Percentiles rank a stretch among this genome's conserved stretches.
Conservation (phyloP, 345 rosid species). For the Pistacia integerrima region DNA sequence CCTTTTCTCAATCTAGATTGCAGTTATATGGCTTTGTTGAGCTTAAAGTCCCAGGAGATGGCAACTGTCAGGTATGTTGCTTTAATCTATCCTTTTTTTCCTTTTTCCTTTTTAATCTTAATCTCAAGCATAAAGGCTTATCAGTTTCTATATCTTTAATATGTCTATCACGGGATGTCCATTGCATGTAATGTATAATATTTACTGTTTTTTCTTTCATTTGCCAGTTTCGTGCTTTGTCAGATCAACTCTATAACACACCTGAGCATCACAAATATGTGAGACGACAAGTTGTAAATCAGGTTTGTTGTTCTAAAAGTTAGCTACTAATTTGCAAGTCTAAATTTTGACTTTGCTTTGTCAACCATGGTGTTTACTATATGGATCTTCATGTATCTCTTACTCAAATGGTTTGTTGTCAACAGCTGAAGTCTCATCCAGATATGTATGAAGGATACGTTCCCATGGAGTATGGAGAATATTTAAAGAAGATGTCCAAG, state of each 20-base stretch:
- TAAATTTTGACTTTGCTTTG: not conserved
- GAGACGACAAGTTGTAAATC: slow-evolving; percentile 56
- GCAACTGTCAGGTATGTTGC: slow-evolving; percentile 71
- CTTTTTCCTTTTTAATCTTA: not conserved
- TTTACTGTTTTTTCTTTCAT: slow-evolving; percentile 3
- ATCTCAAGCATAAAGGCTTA: not conserved
- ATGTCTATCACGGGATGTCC: not conserved
- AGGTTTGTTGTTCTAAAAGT: slow-evolving; percentile 47
- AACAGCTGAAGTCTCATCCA: slow-evolving; percentile 64
- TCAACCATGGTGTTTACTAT: not conserved
- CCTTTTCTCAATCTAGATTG: slow-evolving; percentile 37
- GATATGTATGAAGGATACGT: slow-evolving; percentile 76
- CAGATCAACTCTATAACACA: slow-evolving; percentile 61
- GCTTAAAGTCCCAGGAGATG: slow-evolving; percentile 78
- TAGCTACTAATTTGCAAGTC: not conserved
- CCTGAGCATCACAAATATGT: slow-evolving; percentile 68
- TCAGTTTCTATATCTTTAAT: not conserved
- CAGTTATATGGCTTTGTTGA: slow-evolving; percentile 54
- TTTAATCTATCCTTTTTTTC: not conserved
- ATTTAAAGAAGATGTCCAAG: slow-evolving; percentile 75
- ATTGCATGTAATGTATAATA: not conserved
- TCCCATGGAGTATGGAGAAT: slow-evolving; percentile 78
- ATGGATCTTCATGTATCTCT: slow-evolving; percentile 17
- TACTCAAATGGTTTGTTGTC: slow-evolving; percentile 18
- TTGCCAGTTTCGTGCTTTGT: slow-evolving; percentile 77